These are phyloP conservation scores for Coelastrella sp. DNA, from an alignment of 139 green algal genomes.

Conservation along the genomic window DNA sequence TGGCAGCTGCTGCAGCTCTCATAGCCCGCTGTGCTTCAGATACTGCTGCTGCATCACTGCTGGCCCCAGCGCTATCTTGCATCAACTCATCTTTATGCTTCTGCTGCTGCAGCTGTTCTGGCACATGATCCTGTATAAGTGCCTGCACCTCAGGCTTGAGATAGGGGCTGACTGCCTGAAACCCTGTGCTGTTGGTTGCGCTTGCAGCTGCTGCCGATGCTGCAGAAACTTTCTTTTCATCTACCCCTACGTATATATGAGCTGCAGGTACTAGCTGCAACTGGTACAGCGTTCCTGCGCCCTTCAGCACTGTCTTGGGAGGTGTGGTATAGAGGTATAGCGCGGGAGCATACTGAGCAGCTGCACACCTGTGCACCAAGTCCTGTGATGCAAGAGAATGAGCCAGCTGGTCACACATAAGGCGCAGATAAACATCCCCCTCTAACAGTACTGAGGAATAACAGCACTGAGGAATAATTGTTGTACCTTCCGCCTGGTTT, in stretches of 20 bases:
- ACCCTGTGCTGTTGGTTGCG: too few species aligned
- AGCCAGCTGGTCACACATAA: too few species aligned
- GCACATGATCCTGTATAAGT: conserved; percentile 42
- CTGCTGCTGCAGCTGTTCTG: conserved; percentile 27
- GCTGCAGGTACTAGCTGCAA: conserved; percentile 43
- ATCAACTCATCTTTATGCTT: not conserved
- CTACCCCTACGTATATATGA: conserved; percentile 46
- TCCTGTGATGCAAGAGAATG: not conserved
- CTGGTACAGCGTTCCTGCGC: conserved; percentile 24
- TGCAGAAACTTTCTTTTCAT: not conserved
- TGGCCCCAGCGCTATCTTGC: not conserved
- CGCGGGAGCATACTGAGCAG: not conserved
- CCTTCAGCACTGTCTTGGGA: conserved; percentile 44
- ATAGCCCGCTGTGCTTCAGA: conserved; percentile 9
- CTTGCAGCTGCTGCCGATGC: not conserved
- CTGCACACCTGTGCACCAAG: conserved; percentile 7
- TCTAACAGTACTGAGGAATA: too few species aligned
- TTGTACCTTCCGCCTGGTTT: too few species aligned
- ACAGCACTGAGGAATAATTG: too few species aligned
- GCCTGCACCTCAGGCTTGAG: conserved; percentile 34
- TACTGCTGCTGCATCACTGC: conserved; percentile 1
- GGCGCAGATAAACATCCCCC: too few species aligned
- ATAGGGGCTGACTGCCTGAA: not conserved
- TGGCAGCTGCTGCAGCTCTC: conserved; percentile 14
- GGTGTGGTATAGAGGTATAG: conserved; percentile 54